Conservation (phyloP, 371 early-diverging fungal species). For the Mortierella sp. region DNA sequence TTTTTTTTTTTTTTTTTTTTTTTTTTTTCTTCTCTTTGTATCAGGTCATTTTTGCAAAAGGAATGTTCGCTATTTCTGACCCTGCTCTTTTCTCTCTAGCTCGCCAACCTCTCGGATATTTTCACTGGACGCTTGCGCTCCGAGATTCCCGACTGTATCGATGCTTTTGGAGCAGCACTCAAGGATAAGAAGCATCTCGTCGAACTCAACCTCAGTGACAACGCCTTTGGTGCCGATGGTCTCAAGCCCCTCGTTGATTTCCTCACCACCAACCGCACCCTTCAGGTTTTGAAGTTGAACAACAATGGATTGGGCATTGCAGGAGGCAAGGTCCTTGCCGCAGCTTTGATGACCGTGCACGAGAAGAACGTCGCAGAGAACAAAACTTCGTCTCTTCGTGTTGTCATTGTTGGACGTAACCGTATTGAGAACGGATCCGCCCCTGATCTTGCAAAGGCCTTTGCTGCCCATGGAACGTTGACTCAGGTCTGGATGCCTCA, state of each 20-base stretch:
- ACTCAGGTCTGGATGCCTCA: slow-evolving; percentile 93
- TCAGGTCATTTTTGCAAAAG: neutral
- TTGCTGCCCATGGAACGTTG: slow-evolving; percentile 81
- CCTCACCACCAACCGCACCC: slow-evolving; percentile 78
- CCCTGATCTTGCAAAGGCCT: slow-evolving; percentile 80
- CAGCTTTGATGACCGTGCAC: slow-evolving; percentile 82
- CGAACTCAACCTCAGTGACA: slow-evolving; percentile 93
- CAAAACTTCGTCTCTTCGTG: slow-evolving; percentile 74
- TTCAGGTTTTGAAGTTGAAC: slow-evolving; percentile 88
- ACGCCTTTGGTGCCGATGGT: slow-evolving; percentile 97
- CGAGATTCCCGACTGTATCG: slow-evolving; percentile 89
- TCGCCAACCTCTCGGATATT: slow-evolving; percentile 85
- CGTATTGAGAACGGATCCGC: slow-evolving; percentile 91
- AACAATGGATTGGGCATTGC: slow-evolving; percentile 95
- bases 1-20: too few species aligned
- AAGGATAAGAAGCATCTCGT: slow-evolving; percentile 78
- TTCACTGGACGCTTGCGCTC: slow-evolving; percentile 93
- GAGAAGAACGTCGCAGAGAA: slow-evolving; percentile 73
- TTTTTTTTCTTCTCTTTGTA: neutral
- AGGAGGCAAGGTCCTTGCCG: slow-evolving; percentile 90
- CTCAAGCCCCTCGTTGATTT: slow-evolving; percentile 89
- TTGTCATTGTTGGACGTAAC: slow-evolving; percentile 92
- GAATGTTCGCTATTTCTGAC: neutral
- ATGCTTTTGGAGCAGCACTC: slow-evolving; percentile 87
- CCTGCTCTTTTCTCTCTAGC: slow-evolving; percentile 35